Evolutionary conservation across 2,329 filamentous ascomycete species (phyloP).

Genomic region (Pestalotiopsis sp.): DNA sequence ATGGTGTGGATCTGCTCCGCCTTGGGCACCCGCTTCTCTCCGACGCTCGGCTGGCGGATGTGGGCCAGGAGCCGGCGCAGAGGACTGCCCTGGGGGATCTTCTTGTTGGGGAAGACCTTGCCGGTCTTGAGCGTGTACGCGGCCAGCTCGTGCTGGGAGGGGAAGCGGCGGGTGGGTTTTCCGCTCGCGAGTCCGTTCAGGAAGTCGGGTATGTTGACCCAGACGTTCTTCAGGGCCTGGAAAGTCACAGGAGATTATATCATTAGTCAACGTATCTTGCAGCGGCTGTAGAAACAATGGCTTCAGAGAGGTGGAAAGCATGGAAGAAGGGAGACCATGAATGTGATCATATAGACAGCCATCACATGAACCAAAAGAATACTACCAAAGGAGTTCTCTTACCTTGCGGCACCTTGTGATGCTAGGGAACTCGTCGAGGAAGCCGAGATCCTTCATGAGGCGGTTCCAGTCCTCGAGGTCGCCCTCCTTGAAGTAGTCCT

Average conservation of each 20-base stretch:
- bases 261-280: background rate
- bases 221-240: slow-evolving; percentile 43
- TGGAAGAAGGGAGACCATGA: background rate
- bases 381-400: background rate
- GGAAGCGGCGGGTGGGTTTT: slow-evolving; percentile 33
- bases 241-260: background rate
- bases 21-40: slow-evolving; percentile 2
- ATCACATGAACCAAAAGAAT: background rate
- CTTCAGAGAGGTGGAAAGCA: background rate
- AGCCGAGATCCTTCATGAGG: slow-evolving; percentile 46
- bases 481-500: slow-evolving; percentile 26
- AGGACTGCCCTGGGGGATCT: slow-evolving; percentile 42
- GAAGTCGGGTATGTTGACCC: slow-evolving; percentile 55
- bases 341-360: background rate
- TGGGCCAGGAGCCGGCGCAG: slow-evolving; percentile 38
- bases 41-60: slow-evolving; percentile 23
- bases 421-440: slow-evolving; percentile 38
- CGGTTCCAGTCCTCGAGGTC: slow-evolving; percentile 46
- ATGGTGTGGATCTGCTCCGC: background rate
- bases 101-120: slow-evolving; percentile 48
- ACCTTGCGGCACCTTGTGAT: slow-evolving; percentile 50
- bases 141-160: slow-evolving; percentile 32
- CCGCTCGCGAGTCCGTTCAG: slow-evolving; percentile 35
- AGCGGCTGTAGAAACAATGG: background rate
- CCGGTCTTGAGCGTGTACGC: slow-evolving; percentile 36